Conservation (phyloP, 1,139 yeast genomes). For the Saccharomyces hybrid region DNA sequence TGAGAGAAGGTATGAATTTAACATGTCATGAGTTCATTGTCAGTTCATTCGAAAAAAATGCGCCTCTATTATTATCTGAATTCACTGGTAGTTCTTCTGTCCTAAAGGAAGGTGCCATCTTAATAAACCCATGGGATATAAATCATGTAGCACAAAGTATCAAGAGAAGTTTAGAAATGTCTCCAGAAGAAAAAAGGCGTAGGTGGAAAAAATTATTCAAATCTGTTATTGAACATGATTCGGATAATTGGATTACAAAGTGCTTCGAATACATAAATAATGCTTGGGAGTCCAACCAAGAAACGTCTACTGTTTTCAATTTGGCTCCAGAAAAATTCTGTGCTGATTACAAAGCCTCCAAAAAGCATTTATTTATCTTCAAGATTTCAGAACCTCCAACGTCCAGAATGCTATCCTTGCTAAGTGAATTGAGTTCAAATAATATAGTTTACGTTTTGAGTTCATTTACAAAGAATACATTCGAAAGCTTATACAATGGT, state of each 20-base stretch:
- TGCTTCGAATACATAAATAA: constrained; percentile 45
- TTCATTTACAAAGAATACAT: constrained; percentile 49
- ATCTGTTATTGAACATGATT: constrained; percentile 58
- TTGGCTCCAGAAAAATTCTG: constrained; percentile 37
- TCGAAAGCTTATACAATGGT: constrained; percentile 60
- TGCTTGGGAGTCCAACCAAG: constrained; percentile 55
- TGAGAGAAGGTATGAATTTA: constrained; percentile 91
- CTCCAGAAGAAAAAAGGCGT: constrained; percentile 44
- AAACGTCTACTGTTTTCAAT: constrained; percentile 33
- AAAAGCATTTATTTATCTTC: constrained; percentile 44
- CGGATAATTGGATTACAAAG: constrained; percentile 62
- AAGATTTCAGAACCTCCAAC: constrained; percentile 42
- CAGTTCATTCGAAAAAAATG: constrained; percentile 59
- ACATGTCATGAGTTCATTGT: constrained; percentile 89
- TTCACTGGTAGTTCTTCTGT: constrained; percentile 87
- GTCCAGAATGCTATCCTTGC: constrained; percentile 44
- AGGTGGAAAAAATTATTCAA: constrained; percentile 57
- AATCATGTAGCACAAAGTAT: constrained; percentile 56
- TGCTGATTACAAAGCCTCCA: constrained; percentile 28
- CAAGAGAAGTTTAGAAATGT: constrained; percentile 54
- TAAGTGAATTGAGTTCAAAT: constrained; percentile 42
- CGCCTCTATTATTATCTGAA: constrained; percentile 80
- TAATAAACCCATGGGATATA: constrained; percentile 86
- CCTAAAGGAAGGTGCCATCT: constrained; percentile 60
- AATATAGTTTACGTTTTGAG: constrained; percentile 67